phyloP scores from a whole-genome alignment of 345 rosid genomes.

The Populus ilicifolia region DNA sequence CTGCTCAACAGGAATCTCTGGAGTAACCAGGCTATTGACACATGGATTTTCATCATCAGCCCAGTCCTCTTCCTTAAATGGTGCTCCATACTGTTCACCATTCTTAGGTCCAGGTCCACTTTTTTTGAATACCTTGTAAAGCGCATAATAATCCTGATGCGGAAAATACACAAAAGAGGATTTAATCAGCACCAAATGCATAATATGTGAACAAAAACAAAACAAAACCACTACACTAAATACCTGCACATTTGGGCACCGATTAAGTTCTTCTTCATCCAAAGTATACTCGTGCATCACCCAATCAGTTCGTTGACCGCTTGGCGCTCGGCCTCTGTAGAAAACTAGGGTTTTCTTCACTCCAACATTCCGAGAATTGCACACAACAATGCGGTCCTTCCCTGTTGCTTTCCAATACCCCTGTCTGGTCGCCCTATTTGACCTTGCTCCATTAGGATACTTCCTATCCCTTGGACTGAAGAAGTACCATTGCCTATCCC shows the following conservation, averaged over 20 bases:
- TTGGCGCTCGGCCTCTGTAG: constrained; percentile 79
- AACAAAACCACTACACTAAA: neutral
- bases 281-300: constrained; percentile 91
- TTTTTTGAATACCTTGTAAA: constrained; percentile 76
- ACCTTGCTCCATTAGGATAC: constrained; percentile 87
- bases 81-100: constrained; percentile 96
- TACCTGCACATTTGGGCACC: constrained; percentile 66
- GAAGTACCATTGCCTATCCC: constrained; percentile 94
- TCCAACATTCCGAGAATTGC: constrained; percentile 59
- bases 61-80: constrained; percentile 89
- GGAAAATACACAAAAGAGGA: neutral
- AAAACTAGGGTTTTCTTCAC: constrained; percentile 83
- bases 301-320: constrained; percentile 84
- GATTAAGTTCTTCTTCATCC: constrained; percentile 69
- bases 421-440: constrained; percentile 63
- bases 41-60: constrained; percentile 40
- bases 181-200: neutral
- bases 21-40: constrained; percentile 15
- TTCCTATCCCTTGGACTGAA: constrained; percentile 79
- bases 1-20: constrained; percentile 27
- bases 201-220: neutral
- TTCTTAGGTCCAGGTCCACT: constrained; percentile 97
- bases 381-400: constrained; percentile 57
- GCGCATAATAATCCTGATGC: constrained; percentile 61
- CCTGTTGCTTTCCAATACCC: constrained; percentile 97